Percentiles rank a stretch among this genome's conserved stretches.
Evolutionary conservation across 2,329 filamentous ascomycete species (phyloP).

Genomic region (Colletotrichum coccodes): DNA sequence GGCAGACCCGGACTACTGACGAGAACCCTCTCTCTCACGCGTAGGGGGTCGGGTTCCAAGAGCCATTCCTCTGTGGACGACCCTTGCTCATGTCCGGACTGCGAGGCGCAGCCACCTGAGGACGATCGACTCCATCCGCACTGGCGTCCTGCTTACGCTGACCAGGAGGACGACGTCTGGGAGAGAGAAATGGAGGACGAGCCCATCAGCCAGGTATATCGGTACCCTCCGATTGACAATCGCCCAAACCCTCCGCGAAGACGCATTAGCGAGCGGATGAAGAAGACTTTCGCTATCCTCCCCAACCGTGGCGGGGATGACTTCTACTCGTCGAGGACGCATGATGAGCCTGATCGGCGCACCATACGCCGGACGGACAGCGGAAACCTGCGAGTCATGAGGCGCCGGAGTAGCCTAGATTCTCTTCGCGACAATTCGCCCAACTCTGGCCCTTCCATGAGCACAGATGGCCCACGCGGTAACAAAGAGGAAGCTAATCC

Average conservation of each 20-base stretch:
- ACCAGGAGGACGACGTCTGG: conserved; percentile 45
- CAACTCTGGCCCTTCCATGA: conserved; percentile 47
- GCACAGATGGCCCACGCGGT: conserved; percentile 28
- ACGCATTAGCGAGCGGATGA: conserved; percentile 63
- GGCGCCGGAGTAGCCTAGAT: conserved; percentile 59
- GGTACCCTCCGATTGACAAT: conserved; percentile 61
- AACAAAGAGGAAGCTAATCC: conserved; percentile 39
- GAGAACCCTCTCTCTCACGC: conserved; percentile 65
- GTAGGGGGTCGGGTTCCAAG: conserved; percentile 40
- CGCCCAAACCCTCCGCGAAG: conserved; percentile 56
- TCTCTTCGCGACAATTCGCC: conserved; percentile 45
- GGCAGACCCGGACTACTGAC: conserved; percentile 55
- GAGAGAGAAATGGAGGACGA: conserved; percentile 45
- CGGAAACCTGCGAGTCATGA: conserved; percentile 69
- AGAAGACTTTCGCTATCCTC: conserved; percentile 69
- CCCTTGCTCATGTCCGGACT: conserved; percentile 53
- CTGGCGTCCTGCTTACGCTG: conserved; percentile 66
- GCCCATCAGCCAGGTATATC: conserved; percentile 51
- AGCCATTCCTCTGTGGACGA: conserved; percentile 41
- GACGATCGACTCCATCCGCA: conserved; percentile 67
- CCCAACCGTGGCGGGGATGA: conserved; percentile 57
- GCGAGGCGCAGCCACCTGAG: conserved; percentile 60
- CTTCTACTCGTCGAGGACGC: conserved; percentile 39
- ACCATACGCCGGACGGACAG: conserved; percentile 69
- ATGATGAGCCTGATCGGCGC: conserved; percentile 58